Conservation (phyloP, 2,329 filamentous ascomycete genomes). For the Scolecobasidium constrictum region DNA sequence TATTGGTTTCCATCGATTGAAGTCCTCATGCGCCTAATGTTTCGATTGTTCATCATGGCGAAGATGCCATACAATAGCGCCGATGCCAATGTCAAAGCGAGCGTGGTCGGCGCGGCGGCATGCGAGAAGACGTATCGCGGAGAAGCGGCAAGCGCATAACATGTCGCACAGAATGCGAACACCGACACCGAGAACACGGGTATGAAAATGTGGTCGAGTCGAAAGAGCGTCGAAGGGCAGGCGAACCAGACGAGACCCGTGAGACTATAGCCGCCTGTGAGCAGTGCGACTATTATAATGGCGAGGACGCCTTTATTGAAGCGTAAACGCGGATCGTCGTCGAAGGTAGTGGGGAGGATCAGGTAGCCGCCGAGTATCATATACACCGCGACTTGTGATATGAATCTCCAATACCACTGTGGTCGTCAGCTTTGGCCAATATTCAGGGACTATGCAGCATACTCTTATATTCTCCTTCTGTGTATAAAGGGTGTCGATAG, state of each 20-base stretch:
- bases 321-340: constrained; percentile 25
- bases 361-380: constrained; percentile 41
- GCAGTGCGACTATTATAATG: constrained; percentile 35
- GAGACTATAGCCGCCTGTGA: constrained; percentile 37
- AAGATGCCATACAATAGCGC: constrained; percentile 31
- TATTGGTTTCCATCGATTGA: neutral
- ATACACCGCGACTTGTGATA: constrained; percentile 32
- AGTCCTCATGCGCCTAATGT: constrained; percentile 19
- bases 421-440: constrained; percentile 4
- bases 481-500: constrained; percentile 7
- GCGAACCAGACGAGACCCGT: constrained; percentile 37
- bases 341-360: constrained; percentile 37
- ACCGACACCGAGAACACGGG: constrained; percentile 32
- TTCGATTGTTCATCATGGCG: constrained; percentile 31
- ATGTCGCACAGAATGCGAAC: constrained; percentile 35
- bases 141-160: constrained; percentile 36
- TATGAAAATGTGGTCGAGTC: constrained; percentile 36
- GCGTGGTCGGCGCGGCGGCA: constrained; percentile 31
- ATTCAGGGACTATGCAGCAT: neutral
- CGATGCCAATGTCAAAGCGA: constrained; percentile 26
- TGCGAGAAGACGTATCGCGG: constrained; percentile 30
- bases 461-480: constrained; percentile 10
- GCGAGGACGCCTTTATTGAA: constrained; percentile 29
- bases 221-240: constrained; percentile 34
- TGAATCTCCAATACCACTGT: constrained; percentile 38